Conservation (phyloP, 139 green algal species). For the Mychonastes homosphaera region DNA sequence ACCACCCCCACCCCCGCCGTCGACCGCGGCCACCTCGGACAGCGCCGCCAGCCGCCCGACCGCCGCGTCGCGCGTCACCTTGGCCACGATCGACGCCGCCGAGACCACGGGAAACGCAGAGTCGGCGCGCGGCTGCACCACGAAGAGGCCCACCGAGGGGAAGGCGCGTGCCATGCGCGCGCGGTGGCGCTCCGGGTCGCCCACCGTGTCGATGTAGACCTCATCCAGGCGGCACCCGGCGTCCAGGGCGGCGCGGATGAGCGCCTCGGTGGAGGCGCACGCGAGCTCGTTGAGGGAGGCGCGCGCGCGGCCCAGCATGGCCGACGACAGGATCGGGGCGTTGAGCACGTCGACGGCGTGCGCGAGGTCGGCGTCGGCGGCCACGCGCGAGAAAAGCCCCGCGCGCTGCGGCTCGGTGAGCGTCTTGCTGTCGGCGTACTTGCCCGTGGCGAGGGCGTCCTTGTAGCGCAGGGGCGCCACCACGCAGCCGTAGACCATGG, state of each 20-base stretch:
- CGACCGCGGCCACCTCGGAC: slow-evolving; percentile 6
- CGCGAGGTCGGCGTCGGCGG: slow-evolving; percentile 38
- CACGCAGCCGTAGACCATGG: slow-evolving; percentile 75
- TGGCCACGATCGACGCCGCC: slow-evolving; percentile 86
- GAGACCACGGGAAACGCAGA: slow-evolving; percentile 83
- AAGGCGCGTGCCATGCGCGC: slow-evolving; percentile 38
- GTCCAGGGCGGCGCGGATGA: slow-evolving; percentile 57
- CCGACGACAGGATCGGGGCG: slow-evolving; percentile 48
- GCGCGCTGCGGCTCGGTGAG: slow-evolving; percentile 59
- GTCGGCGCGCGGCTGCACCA: slow-evolving; percentile 72
- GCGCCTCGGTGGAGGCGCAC: slow-evolving; percentile 41
- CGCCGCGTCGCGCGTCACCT: slow-evolving; percentile 51
- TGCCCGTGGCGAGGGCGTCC: slow-evolving; percentile 26
- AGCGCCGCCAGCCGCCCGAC: slow-evolving; percentile 18
- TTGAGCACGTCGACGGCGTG: slow-evolving; percentile 51
- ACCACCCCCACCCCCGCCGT: background rate
- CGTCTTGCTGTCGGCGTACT: slow-evolving; percentile 71
- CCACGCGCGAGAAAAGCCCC: slow-evolving; percentile 49
- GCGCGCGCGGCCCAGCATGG: slow-evolving; percentile 51
- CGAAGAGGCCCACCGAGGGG: slow-evolving; percentile 61
- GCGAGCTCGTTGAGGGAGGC: slow-evolving; percentile 60
- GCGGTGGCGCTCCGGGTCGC: slow-evolving; percentile 57
- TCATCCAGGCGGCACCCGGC: slow-evolving; percentile 53
- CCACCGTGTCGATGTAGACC: slow-evolving; percentile 89
- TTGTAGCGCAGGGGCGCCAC: slow-evolving; percentile 24